Evolutionary conservation across 2,329 filamentous ascomycete species (phyloP), one percentile per base, ranked within the genome.

Genomic region (Ophiostoma ulmi): DNA sequence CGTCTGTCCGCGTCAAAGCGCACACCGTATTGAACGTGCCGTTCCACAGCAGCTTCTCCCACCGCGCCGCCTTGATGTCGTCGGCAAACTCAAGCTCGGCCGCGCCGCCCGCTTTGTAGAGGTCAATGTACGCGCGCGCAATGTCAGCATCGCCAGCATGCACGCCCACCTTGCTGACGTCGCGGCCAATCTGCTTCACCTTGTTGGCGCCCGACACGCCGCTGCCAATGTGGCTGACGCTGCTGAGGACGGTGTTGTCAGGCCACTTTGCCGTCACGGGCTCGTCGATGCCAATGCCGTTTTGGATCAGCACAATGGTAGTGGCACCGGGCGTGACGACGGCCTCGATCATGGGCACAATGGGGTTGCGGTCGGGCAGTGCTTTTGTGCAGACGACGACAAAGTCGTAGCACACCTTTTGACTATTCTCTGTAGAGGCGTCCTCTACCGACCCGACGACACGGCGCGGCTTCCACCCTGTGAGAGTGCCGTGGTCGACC

Each of bases 331-430:
- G 79, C 20, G 91, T 85, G 2, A 91, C 80, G 0, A 88, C 86
- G 58, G 86, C 84, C 55, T 72, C 73, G 68, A 91, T 84, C 70
- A 88, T 83, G 35, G 80, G 82, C 1, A 88, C 86, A 75, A 90
- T 89, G 76, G 87, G 86, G 35, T 86, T 83, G n/a, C 81, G 78
- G 77, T 91, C 88, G 0, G 89, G 89, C 11, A 91, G 81, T 0
- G 88, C 88, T 78, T 92, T 92, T 26, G 89, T 91, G 17, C 87
- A 89, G 63, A 91, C 87, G 70, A 92, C 82, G 61, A 92, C 84
- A 77, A 86, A 91, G 79, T 91, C 87, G 78, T 78, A 79, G 35
- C n/a, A 3, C 1, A 65, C 3, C 6, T 36, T 17, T 10, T 22
- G 17, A 1, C 63, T 36, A 2, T 39, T 36, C 3, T 39, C 20